Evolutionary conservation across 139 green algal genomes (phyloP).

Genomic region (Ettlia oleoabundans): DNA sequence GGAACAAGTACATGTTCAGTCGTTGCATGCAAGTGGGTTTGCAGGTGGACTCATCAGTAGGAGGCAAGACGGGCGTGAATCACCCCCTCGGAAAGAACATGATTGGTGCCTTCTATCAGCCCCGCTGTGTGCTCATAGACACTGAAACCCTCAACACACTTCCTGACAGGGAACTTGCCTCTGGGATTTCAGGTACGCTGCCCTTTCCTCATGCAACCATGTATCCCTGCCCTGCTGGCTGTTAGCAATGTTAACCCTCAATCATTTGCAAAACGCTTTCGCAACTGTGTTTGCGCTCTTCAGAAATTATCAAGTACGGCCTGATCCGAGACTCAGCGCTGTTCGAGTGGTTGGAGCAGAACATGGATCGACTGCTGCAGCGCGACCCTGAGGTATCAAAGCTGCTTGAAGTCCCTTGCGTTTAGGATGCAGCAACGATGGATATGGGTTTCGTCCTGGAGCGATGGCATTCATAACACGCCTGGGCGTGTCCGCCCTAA

Average conservation of each 20-base stretch:
- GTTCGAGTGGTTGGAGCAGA: conserved; percentile 95
- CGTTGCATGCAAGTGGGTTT: too few relatives aligned
- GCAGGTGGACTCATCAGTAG: conserved; percentile 95
- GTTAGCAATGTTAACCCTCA: too few relatives aligned
- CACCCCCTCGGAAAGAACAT: conserved; percentile 99
- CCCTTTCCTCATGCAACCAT: not conserved
- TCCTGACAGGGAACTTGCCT: conserved; percentile 90
- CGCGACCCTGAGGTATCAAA: conserved; percentile 71
- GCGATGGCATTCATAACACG: not conserved
- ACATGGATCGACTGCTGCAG: conserved; percentile 88
- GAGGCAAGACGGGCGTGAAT: conserved; percentile 99
- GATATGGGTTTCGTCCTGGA: too few relatives aligned
- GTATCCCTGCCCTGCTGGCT: not conserved
- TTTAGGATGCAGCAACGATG: not conserved
- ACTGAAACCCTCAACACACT: conserved; percentile 88
- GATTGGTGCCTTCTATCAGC: conserved; percentile 95
- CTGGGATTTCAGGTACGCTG: conserved; percentile 74
- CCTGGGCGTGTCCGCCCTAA: not conserved
- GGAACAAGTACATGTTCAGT: not conserved
- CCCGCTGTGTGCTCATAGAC: conserved; percentile 92
- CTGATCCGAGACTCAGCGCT: conserved; percentile 94
- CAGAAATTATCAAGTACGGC: conserved; percentile 98
- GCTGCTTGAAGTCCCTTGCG: not conserved
- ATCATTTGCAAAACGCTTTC: too few relatives aligned
- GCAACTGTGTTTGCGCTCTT: not conserved